Conservation (phyloP, 2,329 filamentous ascomycete species). For the Paracoccidioides brasiliensis region DNA sequence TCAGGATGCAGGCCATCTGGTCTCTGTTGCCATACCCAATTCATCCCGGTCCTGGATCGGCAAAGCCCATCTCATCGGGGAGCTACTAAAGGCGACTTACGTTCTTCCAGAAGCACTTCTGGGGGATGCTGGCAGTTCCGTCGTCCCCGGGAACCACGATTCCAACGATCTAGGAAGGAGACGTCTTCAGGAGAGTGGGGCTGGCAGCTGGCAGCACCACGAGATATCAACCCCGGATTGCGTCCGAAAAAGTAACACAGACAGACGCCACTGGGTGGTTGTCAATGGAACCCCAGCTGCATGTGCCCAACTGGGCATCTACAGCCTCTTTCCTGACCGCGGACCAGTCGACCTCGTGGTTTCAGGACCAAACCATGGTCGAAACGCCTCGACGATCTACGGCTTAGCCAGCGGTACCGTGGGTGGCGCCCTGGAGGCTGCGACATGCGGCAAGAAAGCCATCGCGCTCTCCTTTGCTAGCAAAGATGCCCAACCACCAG, state of each 20-base stretch:
- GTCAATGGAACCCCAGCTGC: slow-evolving; percentile 65
- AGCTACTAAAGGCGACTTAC: slow-evolving; percentile 65
- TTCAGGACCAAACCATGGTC: slow-evolving; percentile 64
- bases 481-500: slow-evolving; percentile 60
- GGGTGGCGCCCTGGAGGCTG: slow-evolving; percentile 63
- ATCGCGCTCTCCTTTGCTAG: slow-evolving; percentile 81
- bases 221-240: slow-evolving; percentile 24
- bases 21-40: slow-evolving; percentile 79
- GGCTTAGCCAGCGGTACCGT: slow-evolving; percentile 61
- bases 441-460: slow-evolving; percentile 51
- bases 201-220: slow-evolving; percentile 14
- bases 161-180: slow-evolving; percentile 46
- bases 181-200: neutral
- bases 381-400: slow-evolving; percentile 67
- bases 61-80: slow-evolving; percentile 86
- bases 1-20: slow-evolving; percentile 58
- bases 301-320: slow-evolving; percentile 63
- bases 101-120: slow-evolving; percentile 44
- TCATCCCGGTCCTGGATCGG: slow-evolving; percentile 90
- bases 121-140: slow-evolving; percentile 21
- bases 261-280: slow-evolving; percentile 49
- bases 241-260: neutral
- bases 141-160: neutral
- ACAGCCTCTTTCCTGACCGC: slow-evolving; percentile 58
- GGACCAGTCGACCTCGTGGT: slow-evolving; percentile 60